Percentiles rank a stretch among this genome's conserved stretches.
Conservation (phyloP, 164 flowering plant species). For the Euptelea pleiosperma region DNA sequence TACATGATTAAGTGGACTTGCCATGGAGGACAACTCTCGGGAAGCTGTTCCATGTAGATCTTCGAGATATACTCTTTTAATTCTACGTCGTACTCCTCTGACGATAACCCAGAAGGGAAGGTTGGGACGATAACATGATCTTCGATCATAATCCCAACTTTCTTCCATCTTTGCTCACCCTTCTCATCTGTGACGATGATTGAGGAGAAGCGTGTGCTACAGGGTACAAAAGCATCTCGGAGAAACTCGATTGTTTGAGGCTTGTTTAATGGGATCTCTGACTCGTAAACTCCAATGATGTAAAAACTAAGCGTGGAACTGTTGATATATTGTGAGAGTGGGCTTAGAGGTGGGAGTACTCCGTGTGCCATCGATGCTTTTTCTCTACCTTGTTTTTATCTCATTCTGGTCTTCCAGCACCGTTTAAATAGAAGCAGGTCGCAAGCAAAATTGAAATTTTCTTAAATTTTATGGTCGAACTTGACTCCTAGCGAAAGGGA, state of each 20-base stretch:
- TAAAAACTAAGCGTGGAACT: constrained; percentile 9
- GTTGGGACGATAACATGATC: constrained; percentile 13
- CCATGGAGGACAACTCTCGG: constrained; percentile 13
- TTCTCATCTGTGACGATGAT: constrained; percentile 13
- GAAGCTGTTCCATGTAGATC: constrained; percentile 10
- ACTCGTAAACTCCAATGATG: constrained; percentile 13
- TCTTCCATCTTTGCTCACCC: constrained; percentile 18
- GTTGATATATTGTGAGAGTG: constrained; percentile 15
- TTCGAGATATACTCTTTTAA: constrained; percentile 12
- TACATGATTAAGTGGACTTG: constrained; percentile 14
- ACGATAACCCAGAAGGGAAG: not conserved
- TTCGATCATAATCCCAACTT: constrained; percentile 4
- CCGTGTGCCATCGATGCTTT: not conserved
- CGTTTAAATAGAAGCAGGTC: too few relatives aligned
- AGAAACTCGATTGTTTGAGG: constrained; percentile 13
- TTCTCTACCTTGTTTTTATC: not conserved
- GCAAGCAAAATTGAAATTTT: too few relatives aligned
- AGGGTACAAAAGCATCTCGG: constrained; percentile 8
- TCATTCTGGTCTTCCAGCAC: too few relatives aligned
- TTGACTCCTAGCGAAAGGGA: too few relatives aligned
- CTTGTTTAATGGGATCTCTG: constrained; percentile 10
- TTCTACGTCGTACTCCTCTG: constrained; percentile 10
- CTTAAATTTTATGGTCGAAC: too few relatives aligned
- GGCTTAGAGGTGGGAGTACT: constrained; percentile 22
- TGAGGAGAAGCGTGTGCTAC: constrained; percentile 13